Evolutionary conservation across 495 filamentous ascomycete genomes (phyloP).

Genomic region (Penicillium herquei): DNA sequence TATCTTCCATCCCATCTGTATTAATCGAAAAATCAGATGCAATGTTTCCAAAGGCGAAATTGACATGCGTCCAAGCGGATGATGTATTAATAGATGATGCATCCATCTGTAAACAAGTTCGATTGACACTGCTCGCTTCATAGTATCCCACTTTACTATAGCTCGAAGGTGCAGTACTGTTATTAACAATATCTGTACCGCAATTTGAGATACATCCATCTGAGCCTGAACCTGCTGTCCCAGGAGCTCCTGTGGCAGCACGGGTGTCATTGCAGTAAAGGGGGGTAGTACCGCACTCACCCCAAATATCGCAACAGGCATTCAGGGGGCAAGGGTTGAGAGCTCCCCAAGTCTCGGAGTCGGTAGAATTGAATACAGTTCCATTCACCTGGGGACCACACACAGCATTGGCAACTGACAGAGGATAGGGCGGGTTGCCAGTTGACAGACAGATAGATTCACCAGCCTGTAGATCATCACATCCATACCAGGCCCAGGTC

Average conservation of each 20-base stretch:
- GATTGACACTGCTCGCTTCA: slow-evolving; percentile 10
- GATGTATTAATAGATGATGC: slow-evolving; percentile 14
- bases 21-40: neutral
- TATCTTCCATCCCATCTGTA: neutral
- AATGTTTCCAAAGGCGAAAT: slow-evolving; percentile 12
- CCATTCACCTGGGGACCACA: slow-evolving; percentile 3
- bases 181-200: slow-evolving; percentile 35
- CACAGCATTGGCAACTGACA: neutral
- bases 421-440: neutral
- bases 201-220: slow-evolving; percentile 48
- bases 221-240: slow-evolving; percentile 26
- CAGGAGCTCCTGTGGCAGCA: slow-evolving; percentile 26
- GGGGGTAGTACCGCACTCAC: slow-evolving; percentile 13
- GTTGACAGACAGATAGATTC: slow-evolving; percentile 2
- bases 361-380: neutral
- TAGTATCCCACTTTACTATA: slow-evolving; percentile 15
- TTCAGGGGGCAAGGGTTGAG: slow-evolving; percentile 26
- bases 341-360: neutral
- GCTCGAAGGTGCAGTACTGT: neutral
- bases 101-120: slow-evolving; percentile 14
- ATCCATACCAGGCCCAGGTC: slow-evolving; percentile 2
- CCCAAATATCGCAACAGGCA: slow-evolving; percentile 29
- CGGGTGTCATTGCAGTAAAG: slow-evolving; percentile 21
- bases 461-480: neutral
- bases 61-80: slow-evolving; percentile 13